Evolutionary conservation across 495 filamentous ascomycete genomes (phyloP).

Genomic region (Penicillium desertorum): DNA sequence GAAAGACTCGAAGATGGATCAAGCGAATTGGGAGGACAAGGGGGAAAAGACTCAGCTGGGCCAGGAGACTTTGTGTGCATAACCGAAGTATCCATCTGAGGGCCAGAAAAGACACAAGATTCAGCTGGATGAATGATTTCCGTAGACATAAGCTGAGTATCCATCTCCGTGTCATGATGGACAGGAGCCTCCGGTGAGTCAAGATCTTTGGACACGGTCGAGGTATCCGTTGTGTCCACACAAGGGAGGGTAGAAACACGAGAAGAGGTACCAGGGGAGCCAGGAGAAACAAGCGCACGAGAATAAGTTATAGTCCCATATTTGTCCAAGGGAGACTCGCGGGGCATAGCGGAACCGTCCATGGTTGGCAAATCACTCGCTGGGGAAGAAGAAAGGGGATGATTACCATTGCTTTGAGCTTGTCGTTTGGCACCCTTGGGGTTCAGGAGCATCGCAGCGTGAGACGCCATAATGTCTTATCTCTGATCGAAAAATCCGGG

Average conservation of each 20-base stretch:
- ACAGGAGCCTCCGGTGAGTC: not conserved
- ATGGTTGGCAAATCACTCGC: not conserved
- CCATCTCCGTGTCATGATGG: not conserved
- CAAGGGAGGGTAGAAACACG: not conserved
- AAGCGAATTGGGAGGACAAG: not conserved
- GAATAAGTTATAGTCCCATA: not conserved
- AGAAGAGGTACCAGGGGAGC: not conserved
- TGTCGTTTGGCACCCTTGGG: slow-evolving; percentile 41
- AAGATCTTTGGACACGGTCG: not conserved
- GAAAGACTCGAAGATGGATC: not conserved
- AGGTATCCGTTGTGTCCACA: not conserved
- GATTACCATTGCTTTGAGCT: slow-evolving; percentile 37
- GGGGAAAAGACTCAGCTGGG: not conserved
- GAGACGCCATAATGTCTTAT: slow-evolving; percentile 39
- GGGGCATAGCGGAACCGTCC: not conserved
- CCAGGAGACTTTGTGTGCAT: not conserved
- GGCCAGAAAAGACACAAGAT: not conserved
- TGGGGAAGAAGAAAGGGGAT: slow-evolving; percentile 12
- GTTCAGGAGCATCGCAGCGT: slow-evolving; percentile 46
- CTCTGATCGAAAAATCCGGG: not conserved
- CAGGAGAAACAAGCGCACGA: not conserved
- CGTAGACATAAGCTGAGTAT: not conserved
- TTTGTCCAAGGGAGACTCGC: not conserved
- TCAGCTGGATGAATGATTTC: not conserved
- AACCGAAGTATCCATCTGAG: not conserved